phyloP scores from a whole-genome alignment of 805 yeast species.

The Metschnikowia kofuensis region DNA sequence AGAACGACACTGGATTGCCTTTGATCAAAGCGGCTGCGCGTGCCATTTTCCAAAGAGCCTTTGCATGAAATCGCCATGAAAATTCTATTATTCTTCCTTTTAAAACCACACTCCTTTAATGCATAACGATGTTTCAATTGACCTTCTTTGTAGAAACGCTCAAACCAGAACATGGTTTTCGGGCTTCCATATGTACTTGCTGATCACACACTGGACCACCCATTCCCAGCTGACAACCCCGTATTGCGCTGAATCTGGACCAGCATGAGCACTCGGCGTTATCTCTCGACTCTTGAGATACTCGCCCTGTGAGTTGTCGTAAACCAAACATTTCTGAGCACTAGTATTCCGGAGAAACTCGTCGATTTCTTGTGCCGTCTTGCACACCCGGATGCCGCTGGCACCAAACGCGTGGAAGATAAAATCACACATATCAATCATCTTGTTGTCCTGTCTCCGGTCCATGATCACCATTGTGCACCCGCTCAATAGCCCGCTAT shows the following conservation, averaged over 20 bases:
- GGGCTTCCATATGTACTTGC: conserved; percentile 32
- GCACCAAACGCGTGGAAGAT: conserved; percentile 49
- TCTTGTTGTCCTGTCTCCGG: conserved; percentile 27
- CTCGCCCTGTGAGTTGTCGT: conserved; percentile 24
- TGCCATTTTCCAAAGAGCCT: conserved; percentile 5
- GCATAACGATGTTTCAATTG: conserved; percentile 1
- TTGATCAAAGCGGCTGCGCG: conserved; percentile 52
- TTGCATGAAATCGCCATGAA: conserved; percentile 2
- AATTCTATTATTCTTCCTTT: no score
- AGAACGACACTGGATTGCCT: conserved; percentile 78
- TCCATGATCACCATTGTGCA: conserved; percentile 35
- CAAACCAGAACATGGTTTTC: neutral
- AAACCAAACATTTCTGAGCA: conserved; percentile 19
- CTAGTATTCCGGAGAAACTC: conserved; percentile 1
- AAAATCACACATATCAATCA: conserved; percentile 38
- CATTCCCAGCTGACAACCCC: conserved; percentile 58
- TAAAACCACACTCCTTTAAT: neutral
- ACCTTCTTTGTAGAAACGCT: neutral
- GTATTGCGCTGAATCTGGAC: neutral
- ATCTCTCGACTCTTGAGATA: conserved; percentile 3
- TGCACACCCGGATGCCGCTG: conserved; percentile 15
- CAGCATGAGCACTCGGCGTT: neutral
- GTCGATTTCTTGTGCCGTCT: conserved; percentile 8
- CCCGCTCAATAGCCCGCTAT: conserved; percentile 31
- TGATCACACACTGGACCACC: conserved; percentile 61